phyloP scores from a whole-genome alignment of 176 grass and related monocot species.

The Panicum miliaceum region DNA sequence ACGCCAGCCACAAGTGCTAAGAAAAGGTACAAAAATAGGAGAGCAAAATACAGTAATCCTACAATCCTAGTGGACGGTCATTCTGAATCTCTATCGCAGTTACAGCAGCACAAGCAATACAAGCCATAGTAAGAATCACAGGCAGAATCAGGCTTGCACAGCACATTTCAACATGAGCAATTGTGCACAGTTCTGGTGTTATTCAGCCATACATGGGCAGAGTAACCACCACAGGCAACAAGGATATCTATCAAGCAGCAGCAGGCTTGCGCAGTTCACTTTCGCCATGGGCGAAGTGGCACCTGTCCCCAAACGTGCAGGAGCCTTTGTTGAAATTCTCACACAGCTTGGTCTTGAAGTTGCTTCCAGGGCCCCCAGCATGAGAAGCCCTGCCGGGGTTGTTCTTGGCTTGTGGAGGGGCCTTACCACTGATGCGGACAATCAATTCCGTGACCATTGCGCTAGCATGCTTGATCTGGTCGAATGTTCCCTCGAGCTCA shows the following conservation, averaged over 20 bases:
- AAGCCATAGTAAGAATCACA: constrained; percentile 8
- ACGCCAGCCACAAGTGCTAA: neutral
- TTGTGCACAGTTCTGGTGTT: neutral
- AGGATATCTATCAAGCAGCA: constrained; percentile 40
- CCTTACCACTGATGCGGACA: constrained; percentile 63
- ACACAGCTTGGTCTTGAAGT: constrained; percentile 95
- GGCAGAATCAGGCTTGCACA: constrained; percentile 3
- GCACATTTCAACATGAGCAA: constrained; percentile 8
- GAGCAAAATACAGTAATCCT: constrained; percentile 1
- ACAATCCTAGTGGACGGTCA: constrained; percentile 18
- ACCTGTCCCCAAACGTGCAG: constrained; percentile 88
- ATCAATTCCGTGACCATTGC: constrained; percentile 90
- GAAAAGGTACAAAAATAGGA: constrained; percentile 38
- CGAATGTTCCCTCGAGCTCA: constrained; percentile 91
- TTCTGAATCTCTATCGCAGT: constrained; percentile 10
- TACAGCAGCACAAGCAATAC: constrained; percentile 29
- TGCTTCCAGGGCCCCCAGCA: constrained; percentile 51
- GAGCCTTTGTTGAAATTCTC: constrained; percentile 90
- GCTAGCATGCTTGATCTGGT: constrained; percentile 95
- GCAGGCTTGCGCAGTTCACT: constrained; percentile 65
- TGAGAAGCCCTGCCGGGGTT: constrained; percentile 38
- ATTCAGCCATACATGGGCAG: constrained; percentile 24
- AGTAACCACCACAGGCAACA: constrained; percentile 25
- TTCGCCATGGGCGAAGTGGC: constrained; percentile 86
- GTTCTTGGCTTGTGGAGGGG: constrained; percentile 46